Percentiles rank a stretch among this genome's conserved stretches.
Conservation (phyloP, 148 eudicot species). For the Bassia scoparia region DNA sequence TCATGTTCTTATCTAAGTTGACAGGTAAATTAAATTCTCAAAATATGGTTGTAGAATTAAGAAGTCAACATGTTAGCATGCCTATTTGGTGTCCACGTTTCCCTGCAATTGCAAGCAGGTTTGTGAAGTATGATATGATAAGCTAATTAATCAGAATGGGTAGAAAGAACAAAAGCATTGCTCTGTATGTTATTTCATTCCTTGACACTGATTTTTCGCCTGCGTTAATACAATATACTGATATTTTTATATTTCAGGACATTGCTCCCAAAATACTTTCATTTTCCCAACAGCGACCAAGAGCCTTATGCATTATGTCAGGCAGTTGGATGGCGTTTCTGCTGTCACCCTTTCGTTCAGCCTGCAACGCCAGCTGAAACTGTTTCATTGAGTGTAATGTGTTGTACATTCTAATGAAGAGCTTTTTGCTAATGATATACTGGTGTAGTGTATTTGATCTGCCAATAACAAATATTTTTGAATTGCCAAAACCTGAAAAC, state of each 20-base stretch:
- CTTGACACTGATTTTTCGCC: background rate
- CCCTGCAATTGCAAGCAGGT: background rate
- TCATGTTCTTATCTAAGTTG: no score
- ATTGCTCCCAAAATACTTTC: constrained; percentile 67
- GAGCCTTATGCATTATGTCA: constrained; percentile 80
- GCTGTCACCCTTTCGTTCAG: constrained; percentile 65
- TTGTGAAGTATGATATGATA: background rate
- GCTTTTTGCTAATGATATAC: background rate
- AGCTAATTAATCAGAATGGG: background rate
- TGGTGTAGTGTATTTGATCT: background rate
- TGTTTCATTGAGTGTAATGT: constrained; percentile 60
- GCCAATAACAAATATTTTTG: background rate
- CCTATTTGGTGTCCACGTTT: no score
- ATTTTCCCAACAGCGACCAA: constrained; percentile 80
- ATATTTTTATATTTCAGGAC: constrained; percentile 41
- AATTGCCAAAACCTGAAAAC: background rate
- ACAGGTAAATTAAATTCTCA: no score
- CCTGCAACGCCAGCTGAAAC: constrained; percentile 48
- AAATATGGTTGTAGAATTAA: no score
- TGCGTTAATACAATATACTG: background rate
- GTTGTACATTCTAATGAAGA: background rate
- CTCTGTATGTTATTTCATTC: background rate
- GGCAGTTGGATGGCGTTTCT: constrained; percentile 81
- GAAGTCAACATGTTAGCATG: no score
- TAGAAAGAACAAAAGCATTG: background rate